Evolutionary conservation across 768 basidiomycete species (phyloP).

Genomic region (Neoboletus magnificus): DNA sequence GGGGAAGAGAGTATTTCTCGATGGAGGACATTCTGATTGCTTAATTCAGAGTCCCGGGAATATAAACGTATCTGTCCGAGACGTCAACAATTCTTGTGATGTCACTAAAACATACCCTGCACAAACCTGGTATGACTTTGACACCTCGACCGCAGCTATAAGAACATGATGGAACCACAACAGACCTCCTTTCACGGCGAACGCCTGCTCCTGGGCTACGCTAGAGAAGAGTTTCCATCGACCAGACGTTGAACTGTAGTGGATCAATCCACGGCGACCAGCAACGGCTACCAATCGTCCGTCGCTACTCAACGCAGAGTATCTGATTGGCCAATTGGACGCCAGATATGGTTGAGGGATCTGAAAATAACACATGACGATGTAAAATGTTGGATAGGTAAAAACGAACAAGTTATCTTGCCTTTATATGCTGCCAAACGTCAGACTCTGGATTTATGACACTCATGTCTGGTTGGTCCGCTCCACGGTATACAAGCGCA

Average conservation of each 20-base stretch:
- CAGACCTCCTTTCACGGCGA: constrained; percentile 85
- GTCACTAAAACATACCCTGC: neutral
- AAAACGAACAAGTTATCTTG: constrained; percentile 19
- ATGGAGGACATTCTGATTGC: constrained; percentile 78
- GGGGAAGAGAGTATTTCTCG: constrained; percentile 73
- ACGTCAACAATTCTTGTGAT: neutral
- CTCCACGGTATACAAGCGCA: constrained; percentile 88
- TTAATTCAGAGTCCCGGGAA: constrained; percentile 86
- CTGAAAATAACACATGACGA: constrained; percentile 38
- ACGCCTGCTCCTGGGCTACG: constrained; percentile 80
- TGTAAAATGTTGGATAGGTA: neutral
- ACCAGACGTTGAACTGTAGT: constrained; percentile 92
- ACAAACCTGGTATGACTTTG: constrained; percentile 72
- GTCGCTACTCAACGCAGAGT: constrained; percentile 86
- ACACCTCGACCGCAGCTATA: constrained; percentile 83
- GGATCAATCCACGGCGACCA: constrained; percentile 84
- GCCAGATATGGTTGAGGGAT: constrained; percentile 87
- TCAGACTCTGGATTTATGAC: constrained; percentile 97
- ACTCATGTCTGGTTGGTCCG: constrained; percentile 97
- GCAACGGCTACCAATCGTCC: constrained; percentile 91
- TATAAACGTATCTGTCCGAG: constrained; percentile 78
- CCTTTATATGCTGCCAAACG: constrained; percentile 98
- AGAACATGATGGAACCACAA: constrained; percentile 97
- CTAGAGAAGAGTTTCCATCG: constrained; percentile 90
- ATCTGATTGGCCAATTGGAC: constrained; percentile 91